Conservation (phyloP, 768 basidiomycete species). For the Trametes coccinea region DNA sequence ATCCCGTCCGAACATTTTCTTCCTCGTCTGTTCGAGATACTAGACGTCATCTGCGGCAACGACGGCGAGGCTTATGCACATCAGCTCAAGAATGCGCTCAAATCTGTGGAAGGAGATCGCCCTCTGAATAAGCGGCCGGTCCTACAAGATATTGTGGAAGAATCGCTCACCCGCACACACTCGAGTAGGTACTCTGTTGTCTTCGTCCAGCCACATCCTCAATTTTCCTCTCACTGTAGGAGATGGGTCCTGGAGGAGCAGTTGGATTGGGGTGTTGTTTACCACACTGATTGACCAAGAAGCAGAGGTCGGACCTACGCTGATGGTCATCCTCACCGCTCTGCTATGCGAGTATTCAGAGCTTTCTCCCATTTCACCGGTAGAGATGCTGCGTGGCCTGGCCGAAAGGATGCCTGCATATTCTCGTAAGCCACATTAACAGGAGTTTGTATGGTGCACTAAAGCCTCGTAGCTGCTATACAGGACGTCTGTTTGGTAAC, state of each 20-base stretch:
- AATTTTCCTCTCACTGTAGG: constrained; percentile 34
- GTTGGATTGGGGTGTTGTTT: constrained; percentile 33
- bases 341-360: constrained; percentile 61
- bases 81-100: constrained; percentile 45
- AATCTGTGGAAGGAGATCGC: constrained; percentile 37
- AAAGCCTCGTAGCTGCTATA: constrained; percentile 52
- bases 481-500: constrained; percentile 73
- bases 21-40: constrained; percentile 54
- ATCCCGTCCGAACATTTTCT: constrained; percentile 43
- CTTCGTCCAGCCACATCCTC: not conserved
- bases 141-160: constrained; percentile 58
- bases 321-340: constrained; percentile 68
- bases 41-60: constrained; percentile 44
- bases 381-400: constrained; percentile 49
- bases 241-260: constrained; percentile 40
- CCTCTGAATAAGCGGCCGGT: constrained; percentile 40
- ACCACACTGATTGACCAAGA: constrained; percentile 42
- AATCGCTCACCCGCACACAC: constrained; percentile 50
- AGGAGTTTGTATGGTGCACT: not conserved
- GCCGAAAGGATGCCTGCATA: constrained; percentile 41
- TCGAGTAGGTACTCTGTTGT: constrained; percentile 42
- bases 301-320: constrained; percentile 47
- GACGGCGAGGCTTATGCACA: constrained; percentile 63
- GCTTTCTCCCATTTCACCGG: constrained; percentile 49
- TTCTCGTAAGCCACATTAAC: constrained; percentile 40